Conservation (phyloP, 169 alveolate genomes). For the Amoebophrya sp. region DNA sequence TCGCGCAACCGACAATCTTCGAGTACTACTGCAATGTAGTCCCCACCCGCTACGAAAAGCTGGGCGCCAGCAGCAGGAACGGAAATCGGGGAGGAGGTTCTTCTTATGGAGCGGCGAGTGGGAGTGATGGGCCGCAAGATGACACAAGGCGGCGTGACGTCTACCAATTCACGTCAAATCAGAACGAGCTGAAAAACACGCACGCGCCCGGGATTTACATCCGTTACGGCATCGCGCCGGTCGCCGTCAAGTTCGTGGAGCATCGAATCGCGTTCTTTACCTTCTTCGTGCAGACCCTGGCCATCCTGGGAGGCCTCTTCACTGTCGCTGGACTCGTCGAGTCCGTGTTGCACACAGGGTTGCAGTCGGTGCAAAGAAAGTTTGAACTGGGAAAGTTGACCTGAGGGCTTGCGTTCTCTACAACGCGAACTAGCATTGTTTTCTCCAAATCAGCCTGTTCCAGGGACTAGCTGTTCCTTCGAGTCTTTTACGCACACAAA, state of each 20-base stretch:
- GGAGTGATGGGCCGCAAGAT: no score
- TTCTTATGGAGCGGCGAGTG: no score
- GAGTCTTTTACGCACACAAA: no score
- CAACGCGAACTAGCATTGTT: no score
- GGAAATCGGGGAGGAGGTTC: no score
- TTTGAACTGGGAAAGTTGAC: background rate
- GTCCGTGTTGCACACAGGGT: background rate
- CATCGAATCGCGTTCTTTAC: background rate
- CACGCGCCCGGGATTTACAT: constrained; percentile 13
- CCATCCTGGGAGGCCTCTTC: background rate
- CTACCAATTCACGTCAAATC: background rate
- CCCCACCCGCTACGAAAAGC: background rate
- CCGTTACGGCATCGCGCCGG: background rate
- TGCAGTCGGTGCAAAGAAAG: background rate
- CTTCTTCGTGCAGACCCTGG: constrained; percentile 1
- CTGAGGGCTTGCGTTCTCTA: no score
- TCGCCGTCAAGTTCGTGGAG: background rate
- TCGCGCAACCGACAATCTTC: background rate
- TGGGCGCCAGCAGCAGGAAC: no score
- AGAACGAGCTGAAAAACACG: background rate
- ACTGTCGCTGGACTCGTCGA: background rate
- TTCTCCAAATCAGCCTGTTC: no score
- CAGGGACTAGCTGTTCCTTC: no score
- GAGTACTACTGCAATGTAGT: constrained; percentile 16
- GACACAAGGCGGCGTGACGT: no score